These are phyloP conservation scores for Cercophora scortea DNA, from an alignment of 495 filamentous ascomycete species.

Conservation along the genomic window DNA sequence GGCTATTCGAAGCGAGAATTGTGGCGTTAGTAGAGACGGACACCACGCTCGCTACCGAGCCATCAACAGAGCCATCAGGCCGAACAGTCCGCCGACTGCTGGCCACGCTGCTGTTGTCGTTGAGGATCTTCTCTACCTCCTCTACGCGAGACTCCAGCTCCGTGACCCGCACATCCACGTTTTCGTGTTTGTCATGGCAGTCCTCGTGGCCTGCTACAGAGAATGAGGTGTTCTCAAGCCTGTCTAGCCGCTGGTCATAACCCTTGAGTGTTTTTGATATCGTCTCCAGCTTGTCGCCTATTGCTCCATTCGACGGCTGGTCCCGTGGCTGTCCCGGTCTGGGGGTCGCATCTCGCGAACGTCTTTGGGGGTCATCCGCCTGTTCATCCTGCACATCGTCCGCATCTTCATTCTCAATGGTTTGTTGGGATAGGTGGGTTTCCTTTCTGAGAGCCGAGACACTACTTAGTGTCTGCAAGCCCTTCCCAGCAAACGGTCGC, in stretches of 20 bases:
- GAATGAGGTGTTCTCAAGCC: conserved; percentile 54
- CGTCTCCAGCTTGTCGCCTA: conserved; percentile 23
- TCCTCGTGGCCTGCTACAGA: conserved; percentile 48
- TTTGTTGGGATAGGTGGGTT: conserved; percentile 12
- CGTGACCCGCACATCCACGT: conserved; percentile 47
- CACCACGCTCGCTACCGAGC: conserved; percentile 31
- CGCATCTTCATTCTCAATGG: conserved; percentile 12
- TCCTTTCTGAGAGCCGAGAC: conserved; percentile 22
- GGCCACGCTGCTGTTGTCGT: conserved; percentile 36
- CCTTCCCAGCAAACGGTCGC: conserved; percentile 41
- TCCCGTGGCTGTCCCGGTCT: conserved; percentile 7
- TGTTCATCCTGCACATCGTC: conserved; percentile 6
- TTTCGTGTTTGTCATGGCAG: conserved; percentile 50
- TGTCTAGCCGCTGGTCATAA: conserved; percentile 49
- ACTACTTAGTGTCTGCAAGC: conserved; percentile 39
- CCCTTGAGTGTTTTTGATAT: conserved; percentile 34
- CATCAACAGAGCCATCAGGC: conserved; percentile 20
- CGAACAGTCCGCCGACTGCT: conserved; percentile 21
- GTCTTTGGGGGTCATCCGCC: neutral
- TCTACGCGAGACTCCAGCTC: conserved; percentile 56
- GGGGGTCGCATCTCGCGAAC: conserved; percentile 4
- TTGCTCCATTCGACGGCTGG: neutral
- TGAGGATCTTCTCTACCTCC: conserved; percentile 50
- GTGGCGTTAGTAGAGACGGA: conserved; percentile 40
- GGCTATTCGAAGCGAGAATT: conserved; percentile 15